phyloP scores from a whole-genome alignment of 805 yeast species.

The Candida methanosorbosa region DNA sequence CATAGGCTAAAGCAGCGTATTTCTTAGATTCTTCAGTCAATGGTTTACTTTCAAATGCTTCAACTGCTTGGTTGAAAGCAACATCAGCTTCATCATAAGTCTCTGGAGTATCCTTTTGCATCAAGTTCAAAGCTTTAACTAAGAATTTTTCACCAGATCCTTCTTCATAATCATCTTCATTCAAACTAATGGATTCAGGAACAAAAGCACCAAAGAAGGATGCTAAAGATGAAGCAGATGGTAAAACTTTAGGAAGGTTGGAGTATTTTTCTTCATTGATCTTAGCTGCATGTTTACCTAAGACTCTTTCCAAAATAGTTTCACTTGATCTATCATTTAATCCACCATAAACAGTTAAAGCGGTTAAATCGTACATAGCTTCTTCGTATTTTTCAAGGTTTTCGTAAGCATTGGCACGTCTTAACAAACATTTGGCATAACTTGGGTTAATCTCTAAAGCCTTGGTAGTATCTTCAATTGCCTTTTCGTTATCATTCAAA shows the following conservation, averaged over 20 bases:
- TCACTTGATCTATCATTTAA: constrained; percentile 67
- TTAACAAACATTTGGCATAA: constrained; percentile 82
- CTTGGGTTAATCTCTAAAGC: constrained; percentile 85
- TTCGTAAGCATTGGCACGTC: constrained; percentile 93
- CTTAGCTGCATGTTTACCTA: constrained; percentile 71
- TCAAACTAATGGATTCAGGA: constrained; percentile 37
- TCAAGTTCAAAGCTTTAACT: constrained; percentile 51
- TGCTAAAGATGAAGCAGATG: constrained; percentile 75
- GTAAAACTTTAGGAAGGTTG: constrained; percentile 47
- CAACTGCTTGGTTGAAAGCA: constrained; percentile 49
- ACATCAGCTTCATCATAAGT: constrained; percentile 57
- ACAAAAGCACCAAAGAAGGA: constrained; percentile 86
- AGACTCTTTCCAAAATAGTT: constrained; percentile 76
- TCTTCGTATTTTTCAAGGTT: constrained; percentile 67
- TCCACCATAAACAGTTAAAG: constrained; percentile 78
- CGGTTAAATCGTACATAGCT: constrained; percentile 87
- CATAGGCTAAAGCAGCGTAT: constrained; percentile 65
- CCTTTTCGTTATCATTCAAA: constrained; percentile 70
- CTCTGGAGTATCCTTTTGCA: constrained; percentile 38
- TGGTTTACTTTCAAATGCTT: constrained; percentile 22
- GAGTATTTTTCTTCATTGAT: constrained; percentile 55
- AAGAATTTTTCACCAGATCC: constrained; percentile 59
- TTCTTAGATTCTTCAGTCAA: constrained; percentile 26
- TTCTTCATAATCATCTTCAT: constrained; percentile 38
- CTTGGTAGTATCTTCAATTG: constrained; percentile 76